Conservation (phyloP, 164 flowering plant species). For the Kalanchoe fedtschenkoi region DNA sequence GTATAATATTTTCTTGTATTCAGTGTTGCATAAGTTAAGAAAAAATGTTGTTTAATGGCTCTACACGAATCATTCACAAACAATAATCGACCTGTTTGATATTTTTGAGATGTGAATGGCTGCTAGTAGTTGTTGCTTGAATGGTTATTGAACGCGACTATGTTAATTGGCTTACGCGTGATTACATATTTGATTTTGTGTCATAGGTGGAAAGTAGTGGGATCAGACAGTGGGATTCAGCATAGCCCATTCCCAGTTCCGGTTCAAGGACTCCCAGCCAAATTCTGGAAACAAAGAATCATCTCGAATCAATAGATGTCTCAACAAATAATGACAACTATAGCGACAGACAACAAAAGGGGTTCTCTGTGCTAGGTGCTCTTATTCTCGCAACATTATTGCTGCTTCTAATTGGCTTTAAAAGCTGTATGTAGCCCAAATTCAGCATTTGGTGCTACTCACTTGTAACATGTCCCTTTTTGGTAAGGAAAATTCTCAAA, state of each 20-base stretch:
- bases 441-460: not conserved
- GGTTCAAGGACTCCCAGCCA: constrained; percentile 60
- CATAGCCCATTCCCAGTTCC: constrained; percentile 83
- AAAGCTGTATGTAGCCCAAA: not conserved
- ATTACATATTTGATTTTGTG: constrained; percentile 5
- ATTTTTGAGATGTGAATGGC: not conserved
- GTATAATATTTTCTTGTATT: no score
- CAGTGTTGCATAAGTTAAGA: no score
- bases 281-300: constrained; percentile 48
- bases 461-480: no score
- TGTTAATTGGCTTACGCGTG: not conserved
- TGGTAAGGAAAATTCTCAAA: no score
- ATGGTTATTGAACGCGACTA: not conserved
- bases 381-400: not conserved
- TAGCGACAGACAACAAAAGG: not conserved
- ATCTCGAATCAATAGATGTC: not conserved
- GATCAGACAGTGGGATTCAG: constrained; percentile 51
- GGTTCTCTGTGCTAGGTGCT: not conserved
- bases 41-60: no score
- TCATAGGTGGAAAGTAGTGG: constrained; percentile 73
- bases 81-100: not conserved
- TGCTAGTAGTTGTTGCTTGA: not conserved
- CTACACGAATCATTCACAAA: not conserved
- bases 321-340: not conserved
- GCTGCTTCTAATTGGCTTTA: not conserved